A percentile compares a stretch with the other conserved stretches of the same genome.
Conservation (phyloP, 75 land plant species). For the Cunninghamia lanceolata region DNA sequence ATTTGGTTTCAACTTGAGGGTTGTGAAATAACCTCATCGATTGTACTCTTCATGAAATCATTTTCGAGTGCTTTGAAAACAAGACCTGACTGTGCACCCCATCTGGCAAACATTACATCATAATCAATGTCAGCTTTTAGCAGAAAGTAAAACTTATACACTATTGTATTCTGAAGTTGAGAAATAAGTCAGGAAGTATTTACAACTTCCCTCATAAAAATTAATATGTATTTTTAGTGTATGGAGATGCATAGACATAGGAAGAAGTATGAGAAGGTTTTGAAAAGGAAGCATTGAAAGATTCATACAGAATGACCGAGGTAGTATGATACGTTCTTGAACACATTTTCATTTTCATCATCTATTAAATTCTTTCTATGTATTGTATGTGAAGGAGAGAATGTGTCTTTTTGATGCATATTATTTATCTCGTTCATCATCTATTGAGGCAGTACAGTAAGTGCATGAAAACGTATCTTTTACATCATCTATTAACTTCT, state of each 20-base stretch:
- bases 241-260: background rate
- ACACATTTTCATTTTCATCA: background rate
- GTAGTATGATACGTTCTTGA: background rate
- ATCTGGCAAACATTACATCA: background rate
- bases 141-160: conserved; percentile 1
- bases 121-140: conserved; percentile 3
- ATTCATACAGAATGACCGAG: background rate
- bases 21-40: conserved; percentile 3
- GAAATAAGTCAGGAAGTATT: background rate
- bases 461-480: background rate
- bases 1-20: conserved; percentile 3
- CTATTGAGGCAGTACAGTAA: background rate
- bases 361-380: background rate
- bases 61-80: background rate
- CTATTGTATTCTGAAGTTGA: background rate
- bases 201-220: background rate
- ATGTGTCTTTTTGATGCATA: background rate
- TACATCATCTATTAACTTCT: background rate
- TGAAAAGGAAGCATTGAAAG: background rate
- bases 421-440: background rate
- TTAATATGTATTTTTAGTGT: background rate
- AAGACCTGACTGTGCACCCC: background rate
- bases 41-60: conserved; percentile 7
- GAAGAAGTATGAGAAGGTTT: background rate
- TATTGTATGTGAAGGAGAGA: background rate